Base-by-base conservation (phyloP, 495 filamentous ascomycete genomes). In the Podospora pseudocomata region DNA sequence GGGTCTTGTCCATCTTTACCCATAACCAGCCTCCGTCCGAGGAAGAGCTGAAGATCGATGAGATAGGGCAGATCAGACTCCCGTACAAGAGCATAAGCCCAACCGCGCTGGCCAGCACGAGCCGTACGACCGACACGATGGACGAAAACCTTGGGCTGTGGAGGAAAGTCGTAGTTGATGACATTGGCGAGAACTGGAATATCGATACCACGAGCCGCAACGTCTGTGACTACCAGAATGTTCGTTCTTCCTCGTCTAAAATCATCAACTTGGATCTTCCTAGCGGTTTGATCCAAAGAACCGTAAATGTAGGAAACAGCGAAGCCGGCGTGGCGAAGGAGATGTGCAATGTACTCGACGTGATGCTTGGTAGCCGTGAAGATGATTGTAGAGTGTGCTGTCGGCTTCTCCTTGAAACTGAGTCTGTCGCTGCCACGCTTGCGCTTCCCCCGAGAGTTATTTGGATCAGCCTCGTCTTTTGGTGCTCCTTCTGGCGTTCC, bases 151-250 rank as follows among this genome's bases (percentile, higher is more conserved):
- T 99, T 99, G 27, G 95, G 93, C 72, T 98, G 94, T 5, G 94
- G 89, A 3, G 95, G 95, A 74, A 99, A 98, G 70, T 98, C 93
- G 82, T 96, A 99, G 82, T 99, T 98, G 81, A 99, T 95, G 63
- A 98, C 95, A 75, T 99, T 97, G 55, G 92, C 93, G 13, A 99
- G 87, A 39, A 96, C 83, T 0, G 95, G 95, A 69, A 98, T 97
- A 88, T 99, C 95, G 68, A 99, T 96, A 85, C 95, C 95, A 82
- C 95, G 85, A 13, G 95, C 95, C 15, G 96, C 95, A 39, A 99
- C 93, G 77, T 99, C 95, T 5, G 95, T 99, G 39, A 97, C 94
- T n/a, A 99, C 92, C 1, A 99, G 80, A 59, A 99, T 93, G 71
- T 95, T 92, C 0, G 95, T 90, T 62, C 89, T 81, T 23, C 96